A percentile compares a stretch with the other conserved stretches of the same genome.
These are phyloP conservation scores for Brassica nigra DNA, from an alignment of 345 rosid genomes.

Conservation along the genomic window DNA sequence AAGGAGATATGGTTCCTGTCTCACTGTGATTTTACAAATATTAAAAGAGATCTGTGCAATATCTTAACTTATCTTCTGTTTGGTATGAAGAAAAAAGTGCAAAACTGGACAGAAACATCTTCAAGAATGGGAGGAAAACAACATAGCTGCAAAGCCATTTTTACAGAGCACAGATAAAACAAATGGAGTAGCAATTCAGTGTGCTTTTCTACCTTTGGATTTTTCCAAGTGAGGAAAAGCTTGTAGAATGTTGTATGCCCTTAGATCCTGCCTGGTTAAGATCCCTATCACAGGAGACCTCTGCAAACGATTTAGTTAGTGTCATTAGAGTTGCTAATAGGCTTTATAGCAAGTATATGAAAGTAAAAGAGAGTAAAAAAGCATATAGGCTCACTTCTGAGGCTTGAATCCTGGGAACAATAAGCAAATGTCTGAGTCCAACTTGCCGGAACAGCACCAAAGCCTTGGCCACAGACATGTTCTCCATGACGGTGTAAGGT, in stretches of 20 bases:
- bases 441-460: slow-evolving; percentile 78
- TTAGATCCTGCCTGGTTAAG: slow-evolving; percentile 83
- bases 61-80: slow-evolving; percentile 22
- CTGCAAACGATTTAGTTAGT: slow-evolving; percentile 46
- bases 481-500: slow-evolving; percentile 83
- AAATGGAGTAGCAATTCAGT: slow-evolving; percentile 7
- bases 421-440: slow-evolving; percentile 76
- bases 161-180: slow-evolving; percentile 28
- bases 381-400: slow-evolving; percentile 60
- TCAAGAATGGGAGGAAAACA: slow-evolving; percentile 21
- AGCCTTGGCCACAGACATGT: slow-evolving; percentile 93
- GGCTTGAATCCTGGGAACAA: slow-evolving; percentile 73
- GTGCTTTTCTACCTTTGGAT: slow-evolving; percentile 49
- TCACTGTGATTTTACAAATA: slow-evolving; percentile 22
- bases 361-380: slow-evolving; percentile 9
- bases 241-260: slow-evolving; percentile 64
- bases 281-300: slow-evolving; percentile 69
- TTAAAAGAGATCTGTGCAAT: slow-evolving; percentile 11
- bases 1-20: slow-evolving; percentile 7
- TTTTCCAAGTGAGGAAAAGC: slow-evolving; percentile 71
- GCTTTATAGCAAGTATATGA: not conserved
- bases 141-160: slow-evolving; percentile 25
- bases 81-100: slow-evolving; percentile 18
- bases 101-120: slow-evolving; percentile 43
- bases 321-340: slow-evolving; percentile 2